phyloP scores from a whole-genome alignment of 164 flowering plant species.

The Annona cherimola region DNA sequence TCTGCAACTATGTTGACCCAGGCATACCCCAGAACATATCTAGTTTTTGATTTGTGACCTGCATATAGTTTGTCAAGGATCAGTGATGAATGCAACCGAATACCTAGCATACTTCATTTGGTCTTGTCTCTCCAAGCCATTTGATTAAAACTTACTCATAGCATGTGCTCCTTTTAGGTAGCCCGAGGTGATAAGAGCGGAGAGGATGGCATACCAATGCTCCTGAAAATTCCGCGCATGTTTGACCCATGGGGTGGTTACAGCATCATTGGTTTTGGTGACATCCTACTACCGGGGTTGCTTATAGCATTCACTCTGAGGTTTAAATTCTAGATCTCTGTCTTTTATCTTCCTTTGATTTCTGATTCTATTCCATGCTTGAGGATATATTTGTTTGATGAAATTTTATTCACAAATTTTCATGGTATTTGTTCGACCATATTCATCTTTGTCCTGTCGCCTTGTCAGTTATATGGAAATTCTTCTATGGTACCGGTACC shows the following conservation, averaged over 20 bases:
- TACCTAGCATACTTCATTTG: no score
- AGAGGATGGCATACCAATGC: conserved; percentile 97
- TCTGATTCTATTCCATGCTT: background rate
- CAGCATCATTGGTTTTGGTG: conserved; percentile 97
- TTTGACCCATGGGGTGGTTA: conserved; percentile 99
- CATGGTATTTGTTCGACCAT: no score
- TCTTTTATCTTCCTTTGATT: background rate
- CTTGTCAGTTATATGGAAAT: no score
- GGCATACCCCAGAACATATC: no score
- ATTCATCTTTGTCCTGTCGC: no score
- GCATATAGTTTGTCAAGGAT: background rate
- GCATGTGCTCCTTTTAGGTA: conserved; percentile 43
- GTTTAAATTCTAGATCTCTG: conserved; percentile 26
- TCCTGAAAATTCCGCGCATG: conserved; percentile 90
- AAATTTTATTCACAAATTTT: no score
- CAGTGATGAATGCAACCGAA: no score
- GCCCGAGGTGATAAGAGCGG: conserved; percentile 97
- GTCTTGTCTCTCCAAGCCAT: background rate
- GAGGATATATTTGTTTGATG: background rate
- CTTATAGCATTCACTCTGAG: conserved; percentile 79
- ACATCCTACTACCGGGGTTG: conserved; percentile 91
- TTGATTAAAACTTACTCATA: background rate
- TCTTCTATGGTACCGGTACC: no score
- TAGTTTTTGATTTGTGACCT: background rate
- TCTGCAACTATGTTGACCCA: no score